phyloP scores from a whole-genome alignment of 2,329 filamentous ascomycete species.

The Xylariaceae sp. region DNA sequence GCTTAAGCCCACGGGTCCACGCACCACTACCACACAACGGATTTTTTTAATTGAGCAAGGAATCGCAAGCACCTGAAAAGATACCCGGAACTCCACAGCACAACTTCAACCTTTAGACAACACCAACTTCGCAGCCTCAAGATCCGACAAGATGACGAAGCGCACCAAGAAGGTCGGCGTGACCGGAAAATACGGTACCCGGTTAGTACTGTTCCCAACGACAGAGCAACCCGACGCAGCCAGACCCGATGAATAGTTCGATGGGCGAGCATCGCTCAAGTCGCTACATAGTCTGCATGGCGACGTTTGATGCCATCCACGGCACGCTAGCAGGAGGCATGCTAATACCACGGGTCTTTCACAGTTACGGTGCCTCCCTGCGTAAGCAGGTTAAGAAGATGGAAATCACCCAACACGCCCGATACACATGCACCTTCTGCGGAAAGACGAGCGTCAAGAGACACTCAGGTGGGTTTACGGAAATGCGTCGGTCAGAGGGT shows the following conservation, averaged over 20 bases:
- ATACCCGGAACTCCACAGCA: slow-evolving; percentile 8
- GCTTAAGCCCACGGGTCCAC: slow-evolving; percentile 10
- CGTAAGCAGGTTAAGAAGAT: slow-evolving; percentile 99
- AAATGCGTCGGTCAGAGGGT: background rate
- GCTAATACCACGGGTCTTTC: slow-evolving; percentile 2
- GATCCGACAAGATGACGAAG: slow-evolving; percentile 35
- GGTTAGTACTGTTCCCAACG: slow-evolving; percentile 49
- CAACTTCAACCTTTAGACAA: slow-evolving; percentile 5
- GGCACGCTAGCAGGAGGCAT: background rate
- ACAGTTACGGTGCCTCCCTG: slow-evolving; percentile 85
- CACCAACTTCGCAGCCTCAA: slow-evolving; percentile 2
- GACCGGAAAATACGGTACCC: slow-evolving; percentile 97
- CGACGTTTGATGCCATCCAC: too few species aligned
- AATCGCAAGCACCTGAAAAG: slow-evolving; percentile 1
- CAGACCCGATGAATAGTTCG: too few species aligned
- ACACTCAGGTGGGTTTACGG: slow-evolving; percentile 46
- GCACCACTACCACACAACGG: slow-evolving; percentile 5
- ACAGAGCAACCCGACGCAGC: background rate
- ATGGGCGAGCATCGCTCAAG: too few species aligned
- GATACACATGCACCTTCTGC: slow-evolving; percentile 83
- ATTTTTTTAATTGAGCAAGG: slow-evolving; percentile 8
- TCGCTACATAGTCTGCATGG: too few species aligned
- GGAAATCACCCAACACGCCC: slow-evolving; percentile 98
- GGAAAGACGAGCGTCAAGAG: slow-evolving; percentile 93
- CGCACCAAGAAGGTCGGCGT: slow-evolving; percentile 98